Base-by-base conservation (phyloP, 306 rosid species). In the Fragaria iinumae region DNA sequence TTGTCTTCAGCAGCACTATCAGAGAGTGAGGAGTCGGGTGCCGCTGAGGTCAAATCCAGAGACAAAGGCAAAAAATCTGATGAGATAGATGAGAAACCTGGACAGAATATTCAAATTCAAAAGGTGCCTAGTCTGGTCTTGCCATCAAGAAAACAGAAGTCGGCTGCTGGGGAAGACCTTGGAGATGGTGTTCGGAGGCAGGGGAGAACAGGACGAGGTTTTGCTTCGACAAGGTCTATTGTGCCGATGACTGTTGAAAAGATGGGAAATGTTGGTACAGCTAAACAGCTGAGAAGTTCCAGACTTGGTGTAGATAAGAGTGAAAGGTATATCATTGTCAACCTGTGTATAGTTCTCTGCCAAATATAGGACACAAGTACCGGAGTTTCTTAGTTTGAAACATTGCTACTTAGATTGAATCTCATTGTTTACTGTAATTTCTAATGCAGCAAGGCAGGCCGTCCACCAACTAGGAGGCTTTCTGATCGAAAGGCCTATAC, bases 1-100 rank as follows among this genome's bases (percentile, higher is more conserved):
- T 78, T 94, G 73, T 85, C 97, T 75, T 87, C 97, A 49, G 83
- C 95, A 65, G 88, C 87, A 76, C 82, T 86, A 77, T 95, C 99
- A 48, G 99, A 93, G 83, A 96, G 99, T 72, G 99, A 96, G 84
- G 99, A 96, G 87, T 96, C 97, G 23, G 99, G 96, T 80, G 85
- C 78, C 81, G 91, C 80, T 48, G 99, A 93, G 71, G 87, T 75
- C 71, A 93, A 90, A 81, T 90, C 93, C 11, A 86, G 93, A 83
- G 97, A 91, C 18, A 96, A 89, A 85, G 85, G 84, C 29, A 84
- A 90, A 80, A 92, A 87, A 79, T 69, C 86, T 2, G 98, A 91
- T 69, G 96, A 93, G 71, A 68, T 84, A 43, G 96, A 93, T 83
- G 97, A 87, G 82, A 96, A 92, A 89, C 75, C 85, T 69, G 90